A percentile compares a stretch with the other conserved stretches of the same genome.
Conservation (phyloP, 2,329 filamentous ascomycete genomes). For the Colletotrichum liriopes region DNA sequence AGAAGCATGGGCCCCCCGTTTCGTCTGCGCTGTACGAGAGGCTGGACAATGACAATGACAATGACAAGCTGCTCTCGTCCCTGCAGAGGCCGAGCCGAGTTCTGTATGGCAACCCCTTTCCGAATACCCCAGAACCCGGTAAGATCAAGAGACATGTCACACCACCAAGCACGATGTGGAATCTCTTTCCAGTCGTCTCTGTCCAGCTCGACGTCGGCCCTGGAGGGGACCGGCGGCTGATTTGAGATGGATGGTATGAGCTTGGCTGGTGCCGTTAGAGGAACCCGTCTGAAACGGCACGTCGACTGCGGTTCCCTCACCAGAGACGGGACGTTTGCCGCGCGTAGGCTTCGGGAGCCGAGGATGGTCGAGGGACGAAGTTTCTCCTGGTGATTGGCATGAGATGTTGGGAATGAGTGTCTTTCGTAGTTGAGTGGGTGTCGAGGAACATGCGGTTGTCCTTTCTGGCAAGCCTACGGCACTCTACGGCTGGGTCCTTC, state of each 20-base stretch:
- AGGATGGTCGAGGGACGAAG: not conserved
- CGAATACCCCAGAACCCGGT: not conserved
- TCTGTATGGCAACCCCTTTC: not conserved
- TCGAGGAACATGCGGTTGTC: not conserved
- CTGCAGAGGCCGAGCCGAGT: not conserved
- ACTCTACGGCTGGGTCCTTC: not conserved
- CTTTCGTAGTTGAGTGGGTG: not conserved
- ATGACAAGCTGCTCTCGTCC: not conserved
- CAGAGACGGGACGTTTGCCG: not conserved
- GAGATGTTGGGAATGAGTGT: not conserved
- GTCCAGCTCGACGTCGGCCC: not conserved
- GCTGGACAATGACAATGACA: not conserved
- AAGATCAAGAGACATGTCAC: not conserved
- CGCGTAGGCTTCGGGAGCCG: not conserved
- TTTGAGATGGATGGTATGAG: not conserved
- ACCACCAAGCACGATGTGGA: not conserved
- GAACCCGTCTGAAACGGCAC: conserved; percentile 28
- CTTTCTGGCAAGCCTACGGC: not conserved
- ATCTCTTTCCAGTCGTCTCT: not conserved
- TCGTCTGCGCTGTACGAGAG: conserved; percentile 5
- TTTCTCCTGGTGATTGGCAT: not conserved
- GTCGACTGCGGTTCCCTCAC: conserved; percentile 24
- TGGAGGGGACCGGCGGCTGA: not conserved
- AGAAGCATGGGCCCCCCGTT: conserved; percentile 24
- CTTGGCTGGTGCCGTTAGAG: conserved; percentile 21